Conservation (phyloP, 495 filamentous ascomycete genomes). For the Penicillium lividum region DNA sequence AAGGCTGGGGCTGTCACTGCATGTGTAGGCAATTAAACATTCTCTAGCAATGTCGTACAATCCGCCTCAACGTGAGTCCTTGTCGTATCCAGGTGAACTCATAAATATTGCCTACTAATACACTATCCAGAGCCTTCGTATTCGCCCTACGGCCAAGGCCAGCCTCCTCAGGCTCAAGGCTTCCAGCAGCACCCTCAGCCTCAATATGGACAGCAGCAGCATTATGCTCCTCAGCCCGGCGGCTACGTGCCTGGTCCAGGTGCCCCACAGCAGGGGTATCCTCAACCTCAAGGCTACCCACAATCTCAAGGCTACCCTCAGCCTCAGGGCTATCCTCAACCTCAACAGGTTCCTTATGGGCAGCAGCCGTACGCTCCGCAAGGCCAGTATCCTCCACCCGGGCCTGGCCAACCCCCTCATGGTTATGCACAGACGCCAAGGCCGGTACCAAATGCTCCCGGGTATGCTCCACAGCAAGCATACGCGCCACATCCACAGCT, state of each 20-base stretch:
- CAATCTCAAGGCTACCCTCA: not conserved
- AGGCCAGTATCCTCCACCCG: not conserved
- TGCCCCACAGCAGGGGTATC: not conserved
- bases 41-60: not conserved
- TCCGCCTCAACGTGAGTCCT: not conserved
- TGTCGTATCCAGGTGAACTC: not conserved
- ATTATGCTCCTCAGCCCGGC: too few relatives aligned
- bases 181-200: not conserved
- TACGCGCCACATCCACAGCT: constrained; percentile 4
- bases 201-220: too few relatives aligned
- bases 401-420: not conserved
- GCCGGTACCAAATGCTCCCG: too few relatives aligned
- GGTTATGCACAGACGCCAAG: not conserved
- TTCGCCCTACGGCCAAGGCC: not conserved
- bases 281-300: not conserved
- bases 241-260: not conserved
- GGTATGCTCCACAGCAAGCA: not conserved
- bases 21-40: not conserved
- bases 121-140: not conserved
- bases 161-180: not conserved
- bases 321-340: not conserved
- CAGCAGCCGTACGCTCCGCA: not conserved
- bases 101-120: not conserved
- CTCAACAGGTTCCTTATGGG: not conserved
- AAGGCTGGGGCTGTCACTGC: not conserved